Base-by-base conservation (phyloP, 768 basidiomycete genomes). In the Kwoniella botswanensis region DNA sequence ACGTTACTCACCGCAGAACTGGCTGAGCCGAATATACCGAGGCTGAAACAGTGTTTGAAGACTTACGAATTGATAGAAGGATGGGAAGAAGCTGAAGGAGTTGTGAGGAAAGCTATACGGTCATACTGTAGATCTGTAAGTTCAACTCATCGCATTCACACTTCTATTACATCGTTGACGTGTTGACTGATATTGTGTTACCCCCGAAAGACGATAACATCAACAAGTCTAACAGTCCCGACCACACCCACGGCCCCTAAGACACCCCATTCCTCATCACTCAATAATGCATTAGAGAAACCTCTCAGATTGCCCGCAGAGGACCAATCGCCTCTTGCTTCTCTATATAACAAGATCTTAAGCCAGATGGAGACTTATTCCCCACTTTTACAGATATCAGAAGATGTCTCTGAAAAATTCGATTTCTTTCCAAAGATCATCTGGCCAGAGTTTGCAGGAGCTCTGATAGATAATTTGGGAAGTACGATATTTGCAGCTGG, bases 71-170 rank as follows among this genome's bases (percentile, higher is more conserved):
- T 87, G 7, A 85, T 99, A 61, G 88, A 89, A 13, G 88, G 93
- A 9, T 94, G 93, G 92, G 85, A 89, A 76, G 90, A 92, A 72
- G 96, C 94, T 1, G 95, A 96, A 84, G 92, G 94, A 70, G 89
- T 97, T 18, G 84, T 98, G 62, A 86, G 90, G 66, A 86, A 85
- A 63, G 89, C 91, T 55, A 85, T 97, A 46, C 87, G 94, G 44
- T 88, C 88, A 1, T 87, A 87, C 15, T 95, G 94, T 76, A 89
- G 88, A 76, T 91, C 92, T 86, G 94, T 91, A 64, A 50, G 81
- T 75, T n/a, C 42, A n/a, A 56, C 53, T 7, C 18, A 29, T 54
- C 9, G n/a, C 7, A 15, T 58, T n/a, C 56, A 7, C 35, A 35
- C 35, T 35, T 9, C 35, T 7, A 35, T 35, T 1, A 35, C 35